Conservation (phyloP, 192 early-diverging fungal species). For the Coemansia sp. region DNA sequence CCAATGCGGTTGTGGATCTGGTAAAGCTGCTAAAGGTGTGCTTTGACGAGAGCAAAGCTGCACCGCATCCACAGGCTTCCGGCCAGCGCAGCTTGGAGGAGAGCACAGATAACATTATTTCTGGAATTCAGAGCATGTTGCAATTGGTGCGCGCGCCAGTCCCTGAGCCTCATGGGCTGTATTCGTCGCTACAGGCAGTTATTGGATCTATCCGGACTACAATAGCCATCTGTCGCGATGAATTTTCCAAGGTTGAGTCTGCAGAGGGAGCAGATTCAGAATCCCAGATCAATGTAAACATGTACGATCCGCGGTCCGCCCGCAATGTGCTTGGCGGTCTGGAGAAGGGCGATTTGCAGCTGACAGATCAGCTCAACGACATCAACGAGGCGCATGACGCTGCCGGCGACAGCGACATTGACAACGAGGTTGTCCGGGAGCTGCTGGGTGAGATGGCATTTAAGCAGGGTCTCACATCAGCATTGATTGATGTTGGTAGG, state of each 20-base stretch:
- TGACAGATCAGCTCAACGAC: slow-evolving; percentile 55
- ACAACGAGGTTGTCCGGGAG: slow-evolving; percentile 55
- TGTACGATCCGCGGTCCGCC: slow-evolving; percentile 30
- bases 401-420: slow-evolving; percentile 45
- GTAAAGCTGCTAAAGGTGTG: slow-evolving; percentile 59
- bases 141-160: slow-evolving; percentile 37
- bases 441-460: slow-evolving; percentile 61
- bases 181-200: slow-evolving; percentile 36
- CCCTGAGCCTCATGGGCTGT: slow-evolving; percentile 41
- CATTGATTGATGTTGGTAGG: slow-evolving; percentile 88
- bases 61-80: slow-evolving; percentile 21
- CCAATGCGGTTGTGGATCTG: slow-evolving; percentile 77
- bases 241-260: slow-evolving; percentile 19
- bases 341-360: slow-evolving; percentile 48
- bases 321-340: slow-evolving; percentile 32
- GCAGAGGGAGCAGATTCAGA: slow-evolving; percentile 6
- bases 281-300: slow-evolving; percentile 16
- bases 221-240: slow-evolving; percentile 30
- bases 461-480: slow-evolving; percentile 83
- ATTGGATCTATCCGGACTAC: slow-evolving; percentile 34
- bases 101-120: slow-evolving; percentile 51
- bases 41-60: slow-evolving; percentile 45
- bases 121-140: slow-evolving; percentile 50
- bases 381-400: slow-evolving; percentile 53
- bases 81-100: slow-evolving; percentile 34